Base-by-base conservation (phyloP, 768 basidiomycete genomes). In the Mrakia blollopis region DNA sequence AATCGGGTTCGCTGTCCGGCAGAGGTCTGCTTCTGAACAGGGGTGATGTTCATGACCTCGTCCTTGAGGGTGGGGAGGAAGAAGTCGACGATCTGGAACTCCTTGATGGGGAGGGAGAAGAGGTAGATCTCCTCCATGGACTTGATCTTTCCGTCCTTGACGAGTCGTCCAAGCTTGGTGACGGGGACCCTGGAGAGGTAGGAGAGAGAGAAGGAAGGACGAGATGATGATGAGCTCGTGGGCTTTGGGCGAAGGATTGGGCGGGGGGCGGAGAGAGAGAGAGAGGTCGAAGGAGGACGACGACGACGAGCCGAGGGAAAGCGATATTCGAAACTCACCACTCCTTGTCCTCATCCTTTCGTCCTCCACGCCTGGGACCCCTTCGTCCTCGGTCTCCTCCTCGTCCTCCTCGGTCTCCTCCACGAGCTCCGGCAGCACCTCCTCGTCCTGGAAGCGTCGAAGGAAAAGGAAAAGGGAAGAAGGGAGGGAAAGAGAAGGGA, bases 41-140 rank as follows among this genome's bases (percentile, higher is more conserved):
- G 97, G 91, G 94, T 94, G 85, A 99, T 98, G 85, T 95, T 96
- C 97, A 99, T 99, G 80, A 99, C 97, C 85, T 97, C 94, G 83
- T 85, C 97, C 89, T 99, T 99, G 86, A 99, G 92, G 84, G 93
- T 92, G 81, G 97, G 97, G 68, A 98, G 89, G 93, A 99, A 98
- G 85, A 91, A 90, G 87, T 99, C 97, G 88, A 99, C 91, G 86
- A 99, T 97, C 86, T 99, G 97, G 88, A 87, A 98, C 86, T 99
- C 97, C 87, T 98, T 99, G 86, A 99, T 92, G 78, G 96, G 95
- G 80, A 99, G 91, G 37, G 97, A 99, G 90, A 98, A 99, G 83
- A 99, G 94, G 87, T 98, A 99, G 86, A 98, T 98, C 85, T 99
- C 97, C 85, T 99, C 97, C 89, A 99, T 95, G 68, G 94, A 97